A percentile compares a stretch with the other conserved stretches of the same genome.
These are phyloP conservation scores for Lactarius indigo DNA, from an alignment of 768 basidiomycete species.

Conservation along the genomic window DNA sequence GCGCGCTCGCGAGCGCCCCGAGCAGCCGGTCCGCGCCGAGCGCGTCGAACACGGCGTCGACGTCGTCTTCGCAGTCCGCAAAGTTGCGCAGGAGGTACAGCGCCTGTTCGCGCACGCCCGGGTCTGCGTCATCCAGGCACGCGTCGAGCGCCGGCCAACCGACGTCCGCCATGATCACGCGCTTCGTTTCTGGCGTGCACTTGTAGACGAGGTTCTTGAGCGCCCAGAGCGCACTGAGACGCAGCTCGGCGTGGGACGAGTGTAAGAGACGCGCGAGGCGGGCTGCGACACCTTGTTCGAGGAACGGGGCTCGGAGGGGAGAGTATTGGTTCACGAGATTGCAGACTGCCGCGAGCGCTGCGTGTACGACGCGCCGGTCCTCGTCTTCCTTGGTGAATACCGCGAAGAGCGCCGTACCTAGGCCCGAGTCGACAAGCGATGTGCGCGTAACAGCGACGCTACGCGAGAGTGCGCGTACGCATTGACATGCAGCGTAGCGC, in stretches of 20 bases:
- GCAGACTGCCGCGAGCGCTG: slow-evolving; percentile 72
- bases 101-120: slow-evolving; percentile 65
- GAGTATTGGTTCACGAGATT: slow-evolving; percentile 88
- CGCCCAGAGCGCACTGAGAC: slow-evolving; percentile 79
- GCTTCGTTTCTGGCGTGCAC: slow-evolving; percentile 56
- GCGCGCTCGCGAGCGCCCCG: slow-evolving; percentile 42
- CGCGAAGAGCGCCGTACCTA: slow-evolving; percentile 68
- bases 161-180: slow-evolving; percentile 60
- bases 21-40: slow-evolving; percentile 48
- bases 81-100: slow-evolving; percentile 65
- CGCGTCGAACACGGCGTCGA: slow-evolving; percentile 54
- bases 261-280: slow-evolving; percentile 58
- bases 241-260: slow-evolving; percentile 51
- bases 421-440: slow-evolving; percentile 76
- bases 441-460: slow-evolving; percentile 79
- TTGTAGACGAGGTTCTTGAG: slow-evolving; percentile 79
- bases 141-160: slow-evolving; percentile 58
- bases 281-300: slow-evolving; percentile 64
- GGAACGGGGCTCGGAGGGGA: slow-evolving; percentile 66
- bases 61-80: slow-evolving; percentile 61
- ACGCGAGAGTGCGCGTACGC: slow-evolving; percentile 74
- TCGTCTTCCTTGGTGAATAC: slow-evolving; percentile 54
- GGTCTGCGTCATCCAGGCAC: slow-evolving; percentile 58
- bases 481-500: slow-evolving; percentile 84
- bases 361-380: slow-evolving; percentile 66